Evolutionary conservation across 2,329 filamentous ascomycete species (phyloP), one percentile per base, ranked within the genome.

Genomic region (Sporothrix protearum): DNA sequence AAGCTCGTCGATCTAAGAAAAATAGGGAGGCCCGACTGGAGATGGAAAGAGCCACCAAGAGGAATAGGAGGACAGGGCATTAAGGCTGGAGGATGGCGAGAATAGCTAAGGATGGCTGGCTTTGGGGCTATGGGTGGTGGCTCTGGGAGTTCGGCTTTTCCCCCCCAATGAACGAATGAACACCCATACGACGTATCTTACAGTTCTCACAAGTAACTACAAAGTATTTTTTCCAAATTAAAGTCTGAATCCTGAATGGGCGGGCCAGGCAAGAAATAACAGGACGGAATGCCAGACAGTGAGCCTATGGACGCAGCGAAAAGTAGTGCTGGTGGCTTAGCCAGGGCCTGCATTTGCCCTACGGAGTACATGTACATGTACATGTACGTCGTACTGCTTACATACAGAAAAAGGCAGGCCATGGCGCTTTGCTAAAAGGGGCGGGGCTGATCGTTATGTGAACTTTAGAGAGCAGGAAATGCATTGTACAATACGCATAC

Each of bases 281-380:
- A 42, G 39, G 47, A 69, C 22, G 67, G 59, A 49, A 66, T 64
- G 71, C 69, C 57, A 64, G 70, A 69, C 64, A 64, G 67, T 42
- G 68, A 64, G 59, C 49, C 61, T 64, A 28, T 53, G 28, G 25
- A 66, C 22, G 16, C 45, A 72, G 36, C 39, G 53, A 72, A 73
- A 71, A 73, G 72, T 73, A 67, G 72, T 68, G 36, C 69, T 61
- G 57, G 72, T 73, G 72, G 72, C 70, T 73, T 47, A 71, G 72
- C 70, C 45, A 63, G 51, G 55, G 71, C 67, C 59, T 66, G 59
- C 49, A 69, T 66, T 51, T 67, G 59, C 59, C 36, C 36, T 64
- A 28, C 28, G 61, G 28, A 45, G 28, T 51, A 57, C 51, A 63
- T 10, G n/a, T n/a, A n/a, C n/a, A n/a, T n/a, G n/a, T n/a, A n/a